A percentile compares a stretch with the other conserved stretches of the same genome.
Conservation (phyloP, 176 grass and related monocot genomes). For the Phyllostachys edulis region DNA sequence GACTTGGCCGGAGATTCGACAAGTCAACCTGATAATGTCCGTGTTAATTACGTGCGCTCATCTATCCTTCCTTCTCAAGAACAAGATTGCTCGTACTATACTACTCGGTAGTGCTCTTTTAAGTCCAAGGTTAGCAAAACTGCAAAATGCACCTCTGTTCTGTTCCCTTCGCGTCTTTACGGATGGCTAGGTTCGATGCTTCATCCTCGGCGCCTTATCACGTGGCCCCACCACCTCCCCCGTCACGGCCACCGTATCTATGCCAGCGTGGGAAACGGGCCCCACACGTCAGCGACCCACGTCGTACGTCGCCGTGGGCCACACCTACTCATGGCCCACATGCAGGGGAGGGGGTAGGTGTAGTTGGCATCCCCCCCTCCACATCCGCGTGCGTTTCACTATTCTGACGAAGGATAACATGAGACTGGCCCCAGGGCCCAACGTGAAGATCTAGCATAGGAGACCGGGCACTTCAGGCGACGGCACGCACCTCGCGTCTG, state of each 20-base stretch:
- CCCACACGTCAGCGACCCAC: background rate
- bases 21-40: background rate
- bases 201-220: background rate
- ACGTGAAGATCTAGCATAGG: background rate
- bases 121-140: background rate
- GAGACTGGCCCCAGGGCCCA: background rate
- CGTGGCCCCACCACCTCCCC: background rate
- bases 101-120: no score
- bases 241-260: background rate
- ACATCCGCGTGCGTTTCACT: background rate
- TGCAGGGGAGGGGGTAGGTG: background rate
- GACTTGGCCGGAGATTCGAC: background rate
- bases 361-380: background rate
- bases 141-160: background rate
- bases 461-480: background rate
- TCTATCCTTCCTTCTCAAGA: background rate
- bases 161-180: background rate
- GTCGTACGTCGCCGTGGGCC: background rate
- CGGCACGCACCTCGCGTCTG: background rate
- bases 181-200: background rate
- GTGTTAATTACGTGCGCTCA: background rate
- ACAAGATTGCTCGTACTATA: background rate
- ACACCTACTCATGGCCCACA: background rate
- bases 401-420: background rate
- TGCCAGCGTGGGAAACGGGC: background rate